A percentile compares a stretch with the other conserved stretches of the same genome.
phyloP scores from a whole-genome alignment of 352 stramenopile species.

The Saprolegnia parasitica region DNA sequence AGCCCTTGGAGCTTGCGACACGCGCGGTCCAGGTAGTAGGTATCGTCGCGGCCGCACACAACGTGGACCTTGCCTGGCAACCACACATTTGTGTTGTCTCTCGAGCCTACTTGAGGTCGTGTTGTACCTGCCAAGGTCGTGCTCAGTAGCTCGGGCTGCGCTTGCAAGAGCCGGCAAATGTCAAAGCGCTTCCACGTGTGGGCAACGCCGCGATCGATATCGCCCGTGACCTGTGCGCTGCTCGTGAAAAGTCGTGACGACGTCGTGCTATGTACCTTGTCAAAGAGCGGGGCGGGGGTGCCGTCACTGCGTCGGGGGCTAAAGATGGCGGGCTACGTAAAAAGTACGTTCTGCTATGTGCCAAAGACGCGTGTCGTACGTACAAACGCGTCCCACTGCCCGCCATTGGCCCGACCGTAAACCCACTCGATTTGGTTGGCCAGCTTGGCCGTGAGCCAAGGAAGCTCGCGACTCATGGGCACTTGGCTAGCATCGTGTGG shows the following conservation, averaged over 20 bases:
- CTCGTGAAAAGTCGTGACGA: neutral
- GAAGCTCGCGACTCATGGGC: neutral
- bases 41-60: constrained; percentile 66
- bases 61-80: constrained; percentile 58
- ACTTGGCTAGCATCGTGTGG: constrained; percentile 35
- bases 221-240: constrained; percentile 35
- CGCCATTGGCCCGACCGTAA: constrained; percentile 57
- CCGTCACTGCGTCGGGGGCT: constrained; percentile 41
- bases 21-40: constrained; percentile 67
- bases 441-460: neutral
- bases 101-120: too few species aligned
- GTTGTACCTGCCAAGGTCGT: constrained; percentile 32
- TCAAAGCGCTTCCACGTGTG: constrained; percentile 60
- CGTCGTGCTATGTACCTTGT: constrained; percentile 40
- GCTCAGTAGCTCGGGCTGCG: constrained; percentile 37
- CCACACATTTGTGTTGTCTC: neutral
- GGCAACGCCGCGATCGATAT: constrained; percentile 54
- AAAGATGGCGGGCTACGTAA: constrained; percentile 54
- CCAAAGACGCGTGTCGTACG: too few species aligned
- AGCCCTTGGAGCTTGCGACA: constrained; percentile 56
- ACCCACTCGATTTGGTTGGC: constrained; percentile 60
- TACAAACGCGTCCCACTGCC: constrained; percentile 78
- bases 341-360: too few species aligned
- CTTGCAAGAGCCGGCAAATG: constrained; percentile 52
- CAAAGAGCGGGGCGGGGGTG: constrained; percentile 57